Conservation (phyloP, 2,329 filamentous ascomycete species). For the Fusarium oxysporum region DNA sequence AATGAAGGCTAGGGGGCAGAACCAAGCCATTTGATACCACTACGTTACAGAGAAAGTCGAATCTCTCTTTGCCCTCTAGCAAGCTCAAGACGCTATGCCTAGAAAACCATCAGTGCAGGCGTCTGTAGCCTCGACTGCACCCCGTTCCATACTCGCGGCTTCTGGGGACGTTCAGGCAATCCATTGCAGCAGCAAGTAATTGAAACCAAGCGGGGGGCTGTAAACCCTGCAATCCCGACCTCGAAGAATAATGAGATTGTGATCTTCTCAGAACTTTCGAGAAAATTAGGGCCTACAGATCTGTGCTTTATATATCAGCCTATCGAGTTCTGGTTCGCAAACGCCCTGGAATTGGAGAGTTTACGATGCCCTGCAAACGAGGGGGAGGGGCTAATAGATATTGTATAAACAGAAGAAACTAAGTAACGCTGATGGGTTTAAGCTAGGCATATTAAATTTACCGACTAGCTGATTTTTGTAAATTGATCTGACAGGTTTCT, state of each 20-base stretch:
- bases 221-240: too few relatives aligned
- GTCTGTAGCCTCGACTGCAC: rapidly evolving
- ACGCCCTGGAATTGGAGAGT: too few relatives aligned
- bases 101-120: not conserved
- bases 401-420: not conserved
- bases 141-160: rapidly evolving
- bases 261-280: not conserved
- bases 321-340: not conserved
- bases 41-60: not conserved
- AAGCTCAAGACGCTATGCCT: not conserved
- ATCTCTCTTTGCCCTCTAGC: not conserved
- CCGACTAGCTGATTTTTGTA: rapidly evolving
- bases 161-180: rapidly evolving
- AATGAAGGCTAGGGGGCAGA: too few relatives aligned
- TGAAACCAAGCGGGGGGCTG: not conserved
- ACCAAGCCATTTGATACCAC: too few relatives aligned
- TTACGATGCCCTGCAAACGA: rapidly evolving
- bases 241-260: not conserved
- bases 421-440: rapidly evolving
- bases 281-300: not conserved
- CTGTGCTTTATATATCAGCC: rapidly evolving
- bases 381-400: not conserved
- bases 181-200: rapidly evolving
- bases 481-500: rapidly evolving
- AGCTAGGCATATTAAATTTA: not conserved